Conservation (phyloP, 2,329 filamentous ascomycete species). For the Arthroderma sp. region DNA sequence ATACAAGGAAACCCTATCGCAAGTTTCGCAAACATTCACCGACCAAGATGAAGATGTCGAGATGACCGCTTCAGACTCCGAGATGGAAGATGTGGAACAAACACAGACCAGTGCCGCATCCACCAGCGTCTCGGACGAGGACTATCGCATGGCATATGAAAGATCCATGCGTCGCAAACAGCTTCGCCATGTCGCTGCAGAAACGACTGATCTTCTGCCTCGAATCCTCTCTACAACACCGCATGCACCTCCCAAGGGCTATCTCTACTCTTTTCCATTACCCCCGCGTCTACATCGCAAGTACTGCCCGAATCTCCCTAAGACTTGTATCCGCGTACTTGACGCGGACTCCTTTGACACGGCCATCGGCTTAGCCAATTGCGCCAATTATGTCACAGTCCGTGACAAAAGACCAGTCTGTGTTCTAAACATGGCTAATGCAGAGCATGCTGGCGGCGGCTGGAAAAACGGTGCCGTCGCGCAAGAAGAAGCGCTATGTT, state of each 20-base stretch:
- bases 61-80: background rate
- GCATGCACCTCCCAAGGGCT: slow-evolving; percentile 26
- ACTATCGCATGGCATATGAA: background rate
- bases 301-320: slow-evolving; percentile 30
- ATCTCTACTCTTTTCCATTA: slow-evolving; percentile 24
- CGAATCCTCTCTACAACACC: slow-evolving; percentile 35
- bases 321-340: slow-evolving; percentile 36
- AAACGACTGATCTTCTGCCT: slow-evolving; percentile 38
- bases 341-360: slow-evolving; percentile 47
- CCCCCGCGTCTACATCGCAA: slow-evolving; percentile 28
- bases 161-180: slow-evolving; percentile 9
- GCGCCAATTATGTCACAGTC: slow-evolving; percentile 12
- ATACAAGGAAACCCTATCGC: background rate
- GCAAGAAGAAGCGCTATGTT: slow-evolving; percentile 58
- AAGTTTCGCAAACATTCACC: background rate
- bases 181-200: slow-evolving; percentile 33
- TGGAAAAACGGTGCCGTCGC: slow-evolving; percentile 49
- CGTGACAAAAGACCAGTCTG: slow-evolving; percentile 34
- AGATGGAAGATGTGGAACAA: slow-evolving; percentile 10
- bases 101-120: background rate
- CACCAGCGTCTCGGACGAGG: background rate
- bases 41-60: background rate
- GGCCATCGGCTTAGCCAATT: slow-evolving; percentile 31
- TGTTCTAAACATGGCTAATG: slow-evolving; percentile 55
- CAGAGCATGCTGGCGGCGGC: slow-evolving; percentile 46